Base-by-base conservation (phyloP, 2,329 filamentous ascomycete species). In the Fusarium ramigenum region DNA sequence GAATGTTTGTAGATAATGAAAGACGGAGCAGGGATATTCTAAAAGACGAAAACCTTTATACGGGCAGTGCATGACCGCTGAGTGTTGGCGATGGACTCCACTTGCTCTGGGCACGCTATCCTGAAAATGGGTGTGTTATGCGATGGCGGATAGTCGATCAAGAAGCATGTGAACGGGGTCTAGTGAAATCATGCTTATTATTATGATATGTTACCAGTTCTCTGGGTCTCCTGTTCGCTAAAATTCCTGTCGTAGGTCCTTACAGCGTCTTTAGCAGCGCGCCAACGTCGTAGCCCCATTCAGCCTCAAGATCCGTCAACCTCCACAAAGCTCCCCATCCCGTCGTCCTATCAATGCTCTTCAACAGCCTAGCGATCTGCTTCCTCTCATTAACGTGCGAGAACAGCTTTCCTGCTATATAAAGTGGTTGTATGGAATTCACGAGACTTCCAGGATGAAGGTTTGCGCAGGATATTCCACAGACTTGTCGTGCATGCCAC, bases 381-480 rank as follows among this genome's bases (percentile, higher is more conserved):
- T 79, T 73, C 14, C 80, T 81, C 58, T 84, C 80, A 28, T 74
- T 73, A 2, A 78, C 80, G 70, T 88, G 86, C 9, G 83, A 87
- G 39, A 88, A 81, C 0, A 87, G 70, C 21, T 82, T 83, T 1
- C 86, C 87, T 0, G 87, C 87, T 23, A 88, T 79, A 78, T 84
- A 88, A 1, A 88, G 79, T 1, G 86, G 86, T 60, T 88, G 86
- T 9, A 88, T 86, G 15, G 86, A 85, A 64, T 88, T 88, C 39
- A 86, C 87, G 52, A 87, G 72, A 57, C 84, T 87, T 4, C 85
- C 86, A 11, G 83, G 82, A 49, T 88, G 85, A 6, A 82, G 82
- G 59, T 88, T 89, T 7, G 86, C 82, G 40, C 84, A 75, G 4
- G 87, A 87, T 21, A 88, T 88, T 1, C 86, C 87, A 40, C 85